These are phyloP conservation scores for Lasiosphaeria ovina DNA, from an alignment of 495 filamentous ascomycete species.

Conservation along the genomic window DNA sequence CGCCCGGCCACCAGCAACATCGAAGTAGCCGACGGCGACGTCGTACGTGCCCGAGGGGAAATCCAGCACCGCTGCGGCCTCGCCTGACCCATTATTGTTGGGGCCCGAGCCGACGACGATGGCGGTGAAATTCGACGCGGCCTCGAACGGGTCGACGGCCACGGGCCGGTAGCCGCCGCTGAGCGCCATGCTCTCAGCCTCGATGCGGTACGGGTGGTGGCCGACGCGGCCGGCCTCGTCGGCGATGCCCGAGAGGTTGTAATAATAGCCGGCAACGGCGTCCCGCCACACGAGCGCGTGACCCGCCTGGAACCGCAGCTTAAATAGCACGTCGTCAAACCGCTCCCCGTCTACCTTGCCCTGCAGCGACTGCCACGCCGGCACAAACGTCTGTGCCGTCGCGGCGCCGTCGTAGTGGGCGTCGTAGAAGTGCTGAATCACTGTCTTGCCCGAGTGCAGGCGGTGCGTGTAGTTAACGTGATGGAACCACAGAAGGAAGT, in stretches of 20 bases:
- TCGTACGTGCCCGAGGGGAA: slow-evolving; percentile 57
- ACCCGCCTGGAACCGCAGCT: slow-evolving; percentile 62
- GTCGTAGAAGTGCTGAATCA: slow-evolving; percentile 77
- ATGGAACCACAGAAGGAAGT: slow-evolving; percentile 73
- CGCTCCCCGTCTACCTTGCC: slow-evolving; percentile 60
- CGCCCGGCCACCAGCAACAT: slow-evolving; percentile 55
- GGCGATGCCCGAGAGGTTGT: slow-evolving; percentile 56
- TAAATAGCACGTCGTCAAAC: slow-evolving; percentile 56
- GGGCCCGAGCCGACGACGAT: slow-evolving; percentile 25
- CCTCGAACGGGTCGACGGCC: slow-evolving; percentile 53
- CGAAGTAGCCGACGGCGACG: slow-evolving; percentile 65
- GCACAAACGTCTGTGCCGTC: slow-evolving; percentile 56
- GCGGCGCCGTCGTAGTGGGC: slow-evolving; percentile 63
- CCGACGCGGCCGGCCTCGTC: slow-evolving; percentile 55
- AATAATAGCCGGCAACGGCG: slow-evolving; percentile 59
- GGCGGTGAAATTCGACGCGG: slow-evolving; percentile 41
- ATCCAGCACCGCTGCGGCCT: slow-evolving; percentile 44
- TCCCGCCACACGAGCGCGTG: slow-evolving; percentile 71
- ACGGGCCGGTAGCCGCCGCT: slow-evolving; percentile 49
- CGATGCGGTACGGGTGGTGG: slow-evolving; percentile 60
- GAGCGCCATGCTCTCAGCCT: slow-evolving; percentile 62
- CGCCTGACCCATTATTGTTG: slow-evolving; percentile 48
- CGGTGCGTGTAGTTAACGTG: slow-evolving; percentile 67
- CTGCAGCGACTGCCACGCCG: slow-evolving; percentile 52
- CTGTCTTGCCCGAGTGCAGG: slow-evolving; percentile 60